Percentiles rank a stretch among this genome's conserved stretches.
Conservation (phyloP, 176 grass and related monocot species). For the Hsuehochloa calcarea region DNA sequence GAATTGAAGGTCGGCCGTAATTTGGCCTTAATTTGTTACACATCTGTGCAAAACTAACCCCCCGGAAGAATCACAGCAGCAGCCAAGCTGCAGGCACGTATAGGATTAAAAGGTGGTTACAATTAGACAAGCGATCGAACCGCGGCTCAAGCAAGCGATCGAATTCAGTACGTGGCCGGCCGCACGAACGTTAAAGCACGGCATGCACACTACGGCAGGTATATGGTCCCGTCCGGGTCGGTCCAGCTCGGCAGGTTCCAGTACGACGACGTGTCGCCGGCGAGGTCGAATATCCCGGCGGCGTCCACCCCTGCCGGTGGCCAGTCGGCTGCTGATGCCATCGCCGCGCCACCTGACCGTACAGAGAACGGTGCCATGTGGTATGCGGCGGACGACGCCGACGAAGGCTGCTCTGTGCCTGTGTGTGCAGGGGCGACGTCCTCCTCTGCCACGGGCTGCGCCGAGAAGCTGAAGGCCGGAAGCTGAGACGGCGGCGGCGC, state of each 20-base stretch:
- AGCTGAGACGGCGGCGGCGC: not conserved
- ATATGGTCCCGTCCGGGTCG: not conserved
- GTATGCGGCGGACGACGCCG: not conserved
- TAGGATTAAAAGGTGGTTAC: not conserved
- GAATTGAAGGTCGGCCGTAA: not conserved
- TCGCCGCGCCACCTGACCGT: not conserved
- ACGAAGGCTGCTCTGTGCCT: not conserved
- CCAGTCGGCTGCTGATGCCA: not conserved
- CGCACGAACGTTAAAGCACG: not conserved
- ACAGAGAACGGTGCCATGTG: not conserved
- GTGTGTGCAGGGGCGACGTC: not conserved
- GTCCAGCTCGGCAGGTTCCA: slow-evolving; percentile 33
- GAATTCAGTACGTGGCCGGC: not conserved
- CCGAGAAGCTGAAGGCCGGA: not conserved
- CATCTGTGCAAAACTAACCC: not conserved
- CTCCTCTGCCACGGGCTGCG: not conserved
- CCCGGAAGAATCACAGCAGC: not conserved
- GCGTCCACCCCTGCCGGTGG: not conserved
- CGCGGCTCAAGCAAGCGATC: not conserved
- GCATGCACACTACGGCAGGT: not conserved
- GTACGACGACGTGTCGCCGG: slow-evolving; percentile 8
- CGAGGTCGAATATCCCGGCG: slow-evolving; percentile 18
- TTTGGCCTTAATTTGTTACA: not conserved
- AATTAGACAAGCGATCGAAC: not conserved
- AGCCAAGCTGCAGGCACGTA: not conserved